These are phyloP conservation scores for Fraxinus cuspidata DNA, from an alignment of 257 asterid genomes.

Conservation along the genomic window DNA sequence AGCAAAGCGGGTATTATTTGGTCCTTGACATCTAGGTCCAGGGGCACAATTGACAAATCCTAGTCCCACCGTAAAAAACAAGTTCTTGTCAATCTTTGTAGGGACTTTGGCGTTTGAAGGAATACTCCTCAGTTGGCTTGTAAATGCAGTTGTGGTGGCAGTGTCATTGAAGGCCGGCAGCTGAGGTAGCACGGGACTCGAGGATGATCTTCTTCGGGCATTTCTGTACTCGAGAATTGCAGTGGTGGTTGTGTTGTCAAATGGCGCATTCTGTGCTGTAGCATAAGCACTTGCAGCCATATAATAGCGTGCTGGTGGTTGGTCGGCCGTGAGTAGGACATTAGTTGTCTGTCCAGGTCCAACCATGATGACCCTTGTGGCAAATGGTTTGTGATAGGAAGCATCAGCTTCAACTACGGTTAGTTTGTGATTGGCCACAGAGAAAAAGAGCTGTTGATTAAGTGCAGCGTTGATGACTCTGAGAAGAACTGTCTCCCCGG, in stretches of 20 bases:
- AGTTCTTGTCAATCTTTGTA: slow-evolving; percentile 35
- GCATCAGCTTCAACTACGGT: slow-evolving; percentile 68
- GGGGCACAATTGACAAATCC: slow-evolving; percentile 54
- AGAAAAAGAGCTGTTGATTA: slow-evolving; percentile 64
- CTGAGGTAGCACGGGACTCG: slow-evolving; percentile 43
- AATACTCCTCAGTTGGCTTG: slow-evolving; percentile 38
- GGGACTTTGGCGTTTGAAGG: slow-evolving; percentile 39
- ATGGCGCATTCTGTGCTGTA: slow-evolving; percentile 40
- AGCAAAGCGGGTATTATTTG: slow-evolving; percentile 55
- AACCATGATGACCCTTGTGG: slow-evolving; percentile 57
- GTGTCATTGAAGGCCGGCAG: slow-evolving; percentile 65
- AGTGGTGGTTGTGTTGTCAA: slow-evolving; percentile 68
- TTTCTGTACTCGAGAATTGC: slow-evolving; percentile 58
- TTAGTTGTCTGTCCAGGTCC: slow-evolving; percentile 77
- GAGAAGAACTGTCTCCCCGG: slow-evolving; percentile 52
- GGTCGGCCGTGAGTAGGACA: slow-evolving; percentile 60
- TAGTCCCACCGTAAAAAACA: slow-evolving; percentile 58
- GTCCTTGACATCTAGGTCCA: slow-evolving; percentile 70
- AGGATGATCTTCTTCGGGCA: neutral
- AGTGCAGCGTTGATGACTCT: slow-evolving; percentile 74
- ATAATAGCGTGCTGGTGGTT: slow-evolving; percentile 48
- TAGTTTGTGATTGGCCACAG: slow-evolving; percentile 59
- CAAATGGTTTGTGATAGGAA: slow-evolving; percentile 53
- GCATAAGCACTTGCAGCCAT: slow-evolving; percentile 62
- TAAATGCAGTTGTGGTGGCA: slow-evolving; percentile 40